Base-by-base conservation (phyloP, 78 protist genomes). In the Speleostelium caveatum region DNA sequence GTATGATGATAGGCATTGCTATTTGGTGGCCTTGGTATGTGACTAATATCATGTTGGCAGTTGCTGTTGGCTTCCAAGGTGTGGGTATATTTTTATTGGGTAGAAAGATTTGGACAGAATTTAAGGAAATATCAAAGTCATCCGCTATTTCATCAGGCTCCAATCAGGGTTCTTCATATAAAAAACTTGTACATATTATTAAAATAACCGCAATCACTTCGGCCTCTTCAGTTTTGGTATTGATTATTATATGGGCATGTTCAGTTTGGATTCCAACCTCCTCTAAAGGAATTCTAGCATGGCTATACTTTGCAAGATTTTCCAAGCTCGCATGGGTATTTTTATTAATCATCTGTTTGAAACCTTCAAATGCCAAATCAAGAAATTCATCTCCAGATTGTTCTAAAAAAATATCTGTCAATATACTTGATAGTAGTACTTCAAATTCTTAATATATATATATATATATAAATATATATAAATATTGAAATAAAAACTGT, bases 11-110 rank as follows among this genome's bases (percentile, higher is more conserved):
- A 21, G 85, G 66, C 1, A 42, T 75, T 5, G 2, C 49, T 39
- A 75, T 75, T 55, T 59, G 49, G 53, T 75, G 85, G 85, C 66
- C 66, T 35, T 56, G 7, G 66, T 1, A 39, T 39, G 69, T 26
- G 2, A 41, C 85, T 55, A 75, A 75, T 33, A 36, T 38, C 4
- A 38, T 26, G 58, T 19, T 75, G 2, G 69, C 58, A 6, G 1
- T 19, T 14, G 56, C 35, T 41, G 66, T 58, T n/a, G 7, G 7
- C 26, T 19, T 22, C 16, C 6, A 19, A 58, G 7, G 30, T 17
- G 16, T 58, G 7, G 6, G 17, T 58, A 19, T 58, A 5, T 58
- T 58, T 6, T 4, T 58, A 5, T 22, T 58, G 33, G 85, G 85
- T 56, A 39, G 56, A 53, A 30, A 59, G 66, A 75, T 75, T 49